A percentile compares a stretch with the other conserved stretches of the same genome.
Evolutionary conservation across 2,329 filamentous ascomycete genomes (phyloP).

Genomic region (Chalaropsis ovoidea): DNA sequence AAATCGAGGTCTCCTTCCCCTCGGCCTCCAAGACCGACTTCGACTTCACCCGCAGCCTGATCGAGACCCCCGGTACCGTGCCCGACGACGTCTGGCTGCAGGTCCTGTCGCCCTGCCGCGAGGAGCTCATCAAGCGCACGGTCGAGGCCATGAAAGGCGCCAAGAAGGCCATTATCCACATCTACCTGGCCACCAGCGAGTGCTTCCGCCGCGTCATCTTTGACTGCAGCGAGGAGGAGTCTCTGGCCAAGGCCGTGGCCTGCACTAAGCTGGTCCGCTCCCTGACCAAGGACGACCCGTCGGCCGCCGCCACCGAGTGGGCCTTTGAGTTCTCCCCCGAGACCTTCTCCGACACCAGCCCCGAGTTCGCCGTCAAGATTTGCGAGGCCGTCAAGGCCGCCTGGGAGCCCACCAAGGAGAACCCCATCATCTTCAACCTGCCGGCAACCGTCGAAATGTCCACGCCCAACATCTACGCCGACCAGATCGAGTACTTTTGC

Average conservation of each 20-base stretch:
- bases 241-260: constrained; percentile 67
- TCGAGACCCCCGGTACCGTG: constrained; percentile 71
- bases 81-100: constrained; percentile 88
- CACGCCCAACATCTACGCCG: constrained; percentile 90
- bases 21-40: constrained; percentile 92
- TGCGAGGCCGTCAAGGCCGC: constrained; percentile 91
- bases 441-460: constrained; percentile 92
- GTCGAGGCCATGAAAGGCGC: constrained; percentile 80
- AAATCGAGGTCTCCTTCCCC: constrained; percentile 93
- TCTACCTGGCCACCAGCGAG: constrained; percentile 91
- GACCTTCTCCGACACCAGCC: constrained; percentile 80
- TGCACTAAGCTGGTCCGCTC: constrained; percentile 80
- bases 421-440: constrained; percentile 90
- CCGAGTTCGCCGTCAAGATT: constrained; percentile 70
- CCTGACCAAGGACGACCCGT: constrained; percentile 71
- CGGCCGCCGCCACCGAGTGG: constrained; percentile 53
- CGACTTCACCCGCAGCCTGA: constrained; percentile 73
- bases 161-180: constrained; percentile 89
- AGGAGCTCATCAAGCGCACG: constrained; percentile 80
- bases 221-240: constrained; percentile 72
- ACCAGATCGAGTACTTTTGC: constrained; percentile 95
- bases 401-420: constrained; percentile 71
- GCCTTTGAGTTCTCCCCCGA: constrained; percentile 76
- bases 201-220: constrained; percentile 93
- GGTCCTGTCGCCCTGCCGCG: constrained; percentile 82